These are phyloP conservation scores for Steccherinum ochraceum DNA, from an alignment of 768 basidiomycete genomes.

Conservation along the genomic window DNA sequence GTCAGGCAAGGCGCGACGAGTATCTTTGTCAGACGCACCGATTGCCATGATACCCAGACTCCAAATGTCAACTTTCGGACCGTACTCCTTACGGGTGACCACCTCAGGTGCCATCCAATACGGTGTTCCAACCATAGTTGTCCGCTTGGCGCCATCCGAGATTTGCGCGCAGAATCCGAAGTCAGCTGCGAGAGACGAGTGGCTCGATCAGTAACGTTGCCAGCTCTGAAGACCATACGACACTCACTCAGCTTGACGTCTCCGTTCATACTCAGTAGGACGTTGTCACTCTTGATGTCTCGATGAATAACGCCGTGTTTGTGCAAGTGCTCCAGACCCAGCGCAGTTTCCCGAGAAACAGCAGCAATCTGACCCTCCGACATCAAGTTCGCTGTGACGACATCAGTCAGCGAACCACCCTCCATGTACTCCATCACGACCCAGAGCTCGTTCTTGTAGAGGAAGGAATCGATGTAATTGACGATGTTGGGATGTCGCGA, in stretches of 20 bases:
- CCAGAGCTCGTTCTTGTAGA: conserved; percentile 98
- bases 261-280: conserved; percentile 84
- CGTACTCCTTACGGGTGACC: conserved; percentile 95
- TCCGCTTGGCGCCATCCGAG: conserved; percentile 86
- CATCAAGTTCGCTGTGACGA: conserved; percentile 94
- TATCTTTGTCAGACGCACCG: conserved; percentile 44
- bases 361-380: conserved; percentile 98
- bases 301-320: conserved; percentile 96
- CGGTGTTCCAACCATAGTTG: conserved; percentile 97
- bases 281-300: conserved; percentile 99
- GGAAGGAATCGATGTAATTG: conserved; percentile 98
- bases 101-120: conserved; percentile 99
- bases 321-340: conserved; percentile 93
- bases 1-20: conserved; percentile 1
- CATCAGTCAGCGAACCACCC: conserved; percentile 90
- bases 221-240: background rate
- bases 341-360: conserved; percentile 86
- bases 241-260: conserved; percentile 97
- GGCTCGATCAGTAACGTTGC: background rate
- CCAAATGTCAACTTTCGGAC: conserved; percentile 98
- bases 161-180: conserved; percentile 99
- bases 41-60: conserved; percentile 95
- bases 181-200: conserved; percentile 58
- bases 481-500: conserved; percentile 98
- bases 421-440: conserved; percentile 99